A percentile compares a stretch with the other conserved stretches of the same genome.
phyloP scores from a whole-genome alignment of 805 yeast genomes.

The Myxozyma vanderwaltii region DNA sequence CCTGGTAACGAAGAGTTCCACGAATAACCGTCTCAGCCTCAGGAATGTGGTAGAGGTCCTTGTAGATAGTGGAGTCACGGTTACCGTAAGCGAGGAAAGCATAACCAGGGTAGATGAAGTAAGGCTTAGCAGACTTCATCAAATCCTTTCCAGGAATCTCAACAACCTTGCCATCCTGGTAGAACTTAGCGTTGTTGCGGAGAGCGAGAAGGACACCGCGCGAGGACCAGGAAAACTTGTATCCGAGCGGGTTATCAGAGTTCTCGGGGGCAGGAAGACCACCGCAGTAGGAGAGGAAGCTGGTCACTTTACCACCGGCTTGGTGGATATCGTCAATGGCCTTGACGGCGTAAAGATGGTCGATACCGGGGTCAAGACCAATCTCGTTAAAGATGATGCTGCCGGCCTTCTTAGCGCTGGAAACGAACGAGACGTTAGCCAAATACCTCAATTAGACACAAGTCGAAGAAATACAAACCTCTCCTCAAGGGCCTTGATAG shows the following conservation, averaged over 20 bases:
- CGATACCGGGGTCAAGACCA: constrained; percentile 98
- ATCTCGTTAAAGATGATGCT: constrained; percentile 98
- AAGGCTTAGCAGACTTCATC: constrained; percentile 94
- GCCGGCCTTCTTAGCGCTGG: constrained; percentile 77
- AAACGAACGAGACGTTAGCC: constrained; percentile 41
- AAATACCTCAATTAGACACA: neutral
- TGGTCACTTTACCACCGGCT: constrained; percentile 86
- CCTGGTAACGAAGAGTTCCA: constrained; percentile 97
- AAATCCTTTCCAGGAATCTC: constrained; percentile 83
- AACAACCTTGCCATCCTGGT: constrained; percentile 80
- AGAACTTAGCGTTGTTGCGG: constrained; percentile 89
- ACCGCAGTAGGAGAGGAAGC: constrained; percentile 96
- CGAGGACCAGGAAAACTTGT: constrained; percentile 99
- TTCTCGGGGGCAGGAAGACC: constrained; percentile 98
- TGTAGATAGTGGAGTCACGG: constrained; percentile 95
- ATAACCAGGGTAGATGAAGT: constrained; percentile 93
- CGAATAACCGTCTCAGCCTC: constrained; percentile 96
- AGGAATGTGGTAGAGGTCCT: constrained; percentile 89
- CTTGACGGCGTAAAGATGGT: constrained; percentile 97
- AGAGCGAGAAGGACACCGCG: constrained; percentile 96
- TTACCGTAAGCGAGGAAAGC: constrained; percentile 95
- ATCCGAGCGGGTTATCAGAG: constrained; percentile 97
- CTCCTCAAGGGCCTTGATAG: constrained; percentile 32
- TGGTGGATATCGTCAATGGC: constrained; percentile 95
- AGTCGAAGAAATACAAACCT: constrained; percentile 5